Base-by-base conservation (phyloP, 371 early-diverging fungal genomes). In the Mortierella sp. region DNA sequence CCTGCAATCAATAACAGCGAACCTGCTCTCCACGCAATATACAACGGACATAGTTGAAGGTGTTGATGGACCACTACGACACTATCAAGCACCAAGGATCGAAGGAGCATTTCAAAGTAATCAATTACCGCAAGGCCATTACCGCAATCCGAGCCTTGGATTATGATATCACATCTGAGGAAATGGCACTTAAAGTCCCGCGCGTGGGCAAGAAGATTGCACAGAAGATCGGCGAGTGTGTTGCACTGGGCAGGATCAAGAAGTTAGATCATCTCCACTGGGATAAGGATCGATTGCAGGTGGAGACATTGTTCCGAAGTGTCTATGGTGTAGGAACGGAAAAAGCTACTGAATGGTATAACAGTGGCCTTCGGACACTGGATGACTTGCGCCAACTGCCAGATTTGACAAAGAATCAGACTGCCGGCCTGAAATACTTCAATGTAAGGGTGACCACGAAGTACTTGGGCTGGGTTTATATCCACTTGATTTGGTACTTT, bases 91-190 rank as follows among this genome's bases (percentile, higher is more conserved):
- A 55, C 16, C 65, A 66, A 10, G 78, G 62, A 0, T 68, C 68
- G 3, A 76, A 69, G 2, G 68, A 76, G n/a, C 61, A 70, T 23
- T 76, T 61, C 62, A 69, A 69, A 47, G 78, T 70, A 27, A 69
- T 76, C 52, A 69, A 69, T 28, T 76, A 76, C n/a, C 78, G 78
- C 46, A 76, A 76, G 21, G 78, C 78, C 24, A 76, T 76, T 41
- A 76, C 78, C 6, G 66, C 70, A 14, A 76, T 76, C 49, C 61
- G 70, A 1, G 69, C 78, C 0, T 54, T 76, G 30, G 66, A 76
- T 30, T 76, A 69, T 39, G 78, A 70, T 41, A 64, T 76, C 43
- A 76, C 61, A 16, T 76, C 78, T 5, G 70, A 76, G 43, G 78
- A 64, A 26, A 69, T 69, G 70, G 78, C 78, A 2, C 66, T 64